These are phyloP conservation scores for Trichoderma simmonsii DNA, from an alignment of 2,329 filamentous ascomycete genomes.

Conservation along the genomic window DNA sequence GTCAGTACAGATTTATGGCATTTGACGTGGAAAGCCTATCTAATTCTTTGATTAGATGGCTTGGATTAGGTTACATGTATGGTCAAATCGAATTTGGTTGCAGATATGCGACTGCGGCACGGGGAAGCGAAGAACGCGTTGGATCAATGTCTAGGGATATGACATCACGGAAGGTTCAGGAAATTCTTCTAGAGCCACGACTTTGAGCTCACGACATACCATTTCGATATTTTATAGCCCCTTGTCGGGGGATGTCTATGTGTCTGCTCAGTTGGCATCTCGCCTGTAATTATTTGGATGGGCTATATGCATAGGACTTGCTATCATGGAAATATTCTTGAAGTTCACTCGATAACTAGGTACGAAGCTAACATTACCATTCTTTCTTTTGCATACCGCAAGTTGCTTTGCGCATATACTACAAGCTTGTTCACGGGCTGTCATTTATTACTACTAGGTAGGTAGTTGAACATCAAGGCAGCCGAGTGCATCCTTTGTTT, in stretches of 20 bases:
- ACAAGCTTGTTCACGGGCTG: background rate
- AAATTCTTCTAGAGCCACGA: fast-evolving
- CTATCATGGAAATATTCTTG: background rate
- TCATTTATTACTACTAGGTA: background rate
- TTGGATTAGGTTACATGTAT: background rate
- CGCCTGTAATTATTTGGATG: background rate
- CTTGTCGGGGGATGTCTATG: fast-evolving
- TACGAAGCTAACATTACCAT: background rate
- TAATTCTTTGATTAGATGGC: background rate
- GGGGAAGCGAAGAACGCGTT: background rate
- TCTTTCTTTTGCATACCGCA: background rate
- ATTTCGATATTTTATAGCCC: background rate
- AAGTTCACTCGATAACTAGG: background rate
- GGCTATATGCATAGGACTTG: background rate
- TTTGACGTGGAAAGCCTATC: background rate
- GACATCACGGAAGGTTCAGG: too few relatives aligned
- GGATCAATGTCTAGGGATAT: background rate
- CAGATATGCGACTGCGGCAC: background rate
- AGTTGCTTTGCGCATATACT: background rate
- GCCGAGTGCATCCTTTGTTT: background rate
- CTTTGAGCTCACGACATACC: background rate
- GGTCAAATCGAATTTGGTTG: fast-evolving
- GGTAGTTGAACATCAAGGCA: background rate
- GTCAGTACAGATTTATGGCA: background rate
- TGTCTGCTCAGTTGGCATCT: background rate